These are phyloP conservation scores for Harrya chromipes DNA, from an alignment of 768 basidiomycete genomes.

Conservation along the genomic window DNA sequence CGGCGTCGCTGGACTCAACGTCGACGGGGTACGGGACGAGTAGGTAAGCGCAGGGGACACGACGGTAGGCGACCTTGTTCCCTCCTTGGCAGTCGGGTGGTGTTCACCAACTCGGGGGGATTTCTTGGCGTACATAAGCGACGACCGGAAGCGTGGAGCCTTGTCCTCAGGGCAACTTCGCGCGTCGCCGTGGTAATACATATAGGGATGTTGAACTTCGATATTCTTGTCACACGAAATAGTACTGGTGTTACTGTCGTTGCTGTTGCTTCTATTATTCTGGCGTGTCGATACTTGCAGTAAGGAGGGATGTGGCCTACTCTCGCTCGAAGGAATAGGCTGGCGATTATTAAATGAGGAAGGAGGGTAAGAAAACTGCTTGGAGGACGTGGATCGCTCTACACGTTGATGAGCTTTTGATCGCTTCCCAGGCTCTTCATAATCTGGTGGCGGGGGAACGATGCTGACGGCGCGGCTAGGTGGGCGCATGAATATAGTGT, in stretches of 20 bases:
- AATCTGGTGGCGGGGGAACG: conserved; percentile 25
- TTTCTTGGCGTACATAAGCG: conserved; percentile 9
- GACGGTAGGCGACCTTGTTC: conserved; percentile 47
- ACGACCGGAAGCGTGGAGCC: conserved; percentile 6
- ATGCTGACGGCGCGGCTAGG: conserved; percentile 31
- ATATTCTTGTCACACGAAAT: conserved; percentile 15
- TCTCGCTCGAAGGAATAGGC: conserved; percentile 1
- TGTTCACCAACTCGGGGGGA: conserved; percentile 14
- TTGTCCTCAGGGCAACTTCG: conserved; percentile 2
- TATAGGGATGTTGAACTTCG: conserved; percentile 18
- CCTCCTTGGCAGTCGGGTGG: conserved; percentile 24
- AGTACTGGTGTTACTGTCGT: conserved; percentile 20
- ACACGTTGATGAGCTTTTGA: conserved; percentile 9
- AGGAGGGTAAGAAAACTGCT: conserved; percentile 3
- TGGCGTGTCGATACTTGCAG: conserved; percentile 19
- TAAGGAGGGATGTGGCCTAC: conserved; percentile 8
- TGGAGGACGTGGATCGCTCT: conserved; percentile 3
- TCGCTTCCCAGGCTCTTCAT: conserved; percentile 16
- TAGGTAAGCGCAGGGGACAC: conserved; percentile 69
- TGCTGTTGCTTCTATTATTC: conserved; percentile 23
- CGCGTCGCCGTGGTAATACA: conserved; percentile 22
- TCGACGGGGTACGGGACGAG: conserved; percentile 60
- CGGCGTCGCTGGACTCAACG: conserved; percentile 68
- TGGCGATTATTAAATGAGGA: conserved; percentile 7
- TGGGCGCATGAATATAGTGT: conserved; percentile 17